These are phyloP conservation scores for Alternaria viburni DNA, from an alignment of 2,329 filamentous ascomycete genomes.

Conservation along the genomic window DNA sequence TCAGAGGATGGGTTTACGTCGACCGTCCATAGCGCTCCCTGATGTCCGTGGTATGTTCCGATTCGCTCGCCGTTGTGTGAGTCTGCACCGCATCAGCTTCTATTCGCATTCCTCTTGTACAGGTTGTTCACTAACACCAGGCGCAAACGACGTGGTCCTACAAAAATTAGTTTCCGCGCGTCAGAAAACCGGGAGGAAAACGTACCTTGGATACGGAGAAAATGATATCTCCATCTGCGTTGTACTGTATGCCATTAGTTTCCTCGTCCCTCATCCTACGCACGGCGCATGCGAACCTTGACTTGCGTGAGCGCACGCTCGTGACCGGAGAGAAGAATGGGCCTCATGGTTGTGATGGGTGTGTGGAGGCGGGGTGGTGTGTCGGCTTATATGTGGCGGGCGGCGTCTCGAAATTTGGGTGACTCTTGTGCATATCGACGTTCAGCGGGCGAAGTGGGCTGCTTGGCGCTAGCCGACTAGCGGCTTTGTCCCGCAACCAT, in stretches of 20 bases:
- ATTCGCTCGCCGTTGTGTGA: conserved; percentile 97
- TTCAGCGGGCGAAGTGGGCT: conserved; percentile 39
- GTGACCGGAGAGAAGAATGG: conserved; percentile 94
- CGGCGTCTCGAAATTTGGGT: conserved; percentile 38
- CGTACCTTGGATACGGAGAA: conserved; percentile 71
- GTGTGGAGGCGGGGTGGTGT: conserved; percentile 21
- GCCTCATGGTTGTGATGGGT: conserved; percentile 72
- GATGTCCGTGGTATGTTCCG: conserved; percentile 92
- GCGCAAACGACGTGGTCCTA: conserved; percentile 90
- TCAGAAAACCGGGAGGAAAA: neutral
- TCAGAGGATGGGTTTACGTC: conserved; percentile 92
- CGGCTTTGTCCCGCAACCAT: conserved; percentile 16
- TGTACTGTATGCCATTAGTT: conserved; percentile 53
- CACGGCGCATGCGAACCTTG: conserved; percentile 51
- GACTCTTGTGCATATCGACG: conserved; percentile 35
- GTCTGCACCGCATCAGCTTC: conserved; percentile 48
- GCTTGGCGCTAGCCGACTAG: conserved; percentile 31
- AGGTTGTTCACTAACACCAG: conserved; percentile 66
- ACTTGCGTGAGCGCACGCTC: conserved; percentile 96
- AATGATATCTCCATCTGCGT: conserved; percentile 89
- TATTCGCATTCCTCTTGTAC: neutral
- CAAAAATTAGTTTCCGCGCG: neutral
- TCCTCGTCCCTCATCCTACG: neutral
- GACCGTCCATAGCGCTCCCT: conserved; percentile 98
- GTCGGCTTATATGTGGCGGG: conserved; percentile 28